These are phyloP conservation scores for Rubia yunnanensis DNA, from an alignment of 257 asterid genomes.

Conservation along the genomic window DNA sequence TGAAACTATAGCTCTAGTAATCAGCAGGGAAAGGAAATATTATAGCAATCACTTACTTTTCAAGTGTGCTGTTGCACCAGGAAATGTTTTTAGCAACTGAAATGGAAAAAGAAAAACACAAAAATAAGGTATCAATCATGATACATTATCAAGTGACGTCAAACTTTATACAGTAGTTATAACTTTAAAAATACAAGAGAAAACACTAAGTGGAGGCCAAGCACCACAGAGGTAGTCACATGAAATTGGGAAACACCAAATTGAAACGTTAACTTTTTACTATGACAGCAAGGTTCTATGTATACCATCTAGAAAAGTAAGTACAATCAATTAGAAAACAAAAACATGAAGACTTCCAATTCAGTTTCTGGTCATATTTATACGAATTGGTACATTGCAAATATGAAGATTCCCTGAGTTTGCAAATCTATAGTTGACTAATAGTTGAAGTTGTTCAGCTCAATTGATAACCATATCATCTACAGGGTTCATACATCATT, in stretches of 20 bases:
- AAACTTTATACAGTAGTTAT: background rate
- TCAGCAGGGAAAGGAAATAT: constrained; percentile 2
- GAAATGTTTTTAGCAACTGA: constrained; percentile 83
- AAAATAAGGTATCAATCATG: constrained; percentile 13
- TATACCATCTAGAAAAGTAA: background rate
- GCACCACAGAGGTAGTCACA: background rate
- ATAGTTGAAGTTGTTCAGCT: too few relatives aligned
- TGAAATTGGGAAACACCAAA: background rate
- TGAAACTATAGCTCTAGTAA: background rate
- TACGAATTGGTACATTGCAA: background rate
- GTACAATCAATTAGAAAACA: background rate
- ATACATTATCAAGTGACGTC: background rate
- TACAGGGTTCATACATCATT: background rate
- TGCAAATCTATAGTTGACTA: background rate
- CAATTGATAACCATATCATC: background rate
- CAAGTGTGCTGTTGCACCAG: constrained; percentile 52
- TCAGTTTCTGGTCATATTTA: background rate
- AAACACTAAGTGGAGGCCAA: background rate
- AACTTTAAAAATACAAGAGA: background rate
- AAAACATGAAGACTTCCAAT: background rate
- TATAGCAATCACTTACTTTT: constrained; percentile 47
- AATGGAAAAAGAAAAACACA: constrained; percentile 19
- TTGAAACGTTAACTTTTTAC: background rate
- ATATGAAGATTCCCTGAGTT: background rate
- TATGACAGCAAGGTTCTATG: background rate